A percentile compares a stretch with the other conserved stretches of the same genome.
Evolutionary conservation across 768 basidiomycete species (phyloP).

Genomic region (Collybiopsis confluens): DNA sequence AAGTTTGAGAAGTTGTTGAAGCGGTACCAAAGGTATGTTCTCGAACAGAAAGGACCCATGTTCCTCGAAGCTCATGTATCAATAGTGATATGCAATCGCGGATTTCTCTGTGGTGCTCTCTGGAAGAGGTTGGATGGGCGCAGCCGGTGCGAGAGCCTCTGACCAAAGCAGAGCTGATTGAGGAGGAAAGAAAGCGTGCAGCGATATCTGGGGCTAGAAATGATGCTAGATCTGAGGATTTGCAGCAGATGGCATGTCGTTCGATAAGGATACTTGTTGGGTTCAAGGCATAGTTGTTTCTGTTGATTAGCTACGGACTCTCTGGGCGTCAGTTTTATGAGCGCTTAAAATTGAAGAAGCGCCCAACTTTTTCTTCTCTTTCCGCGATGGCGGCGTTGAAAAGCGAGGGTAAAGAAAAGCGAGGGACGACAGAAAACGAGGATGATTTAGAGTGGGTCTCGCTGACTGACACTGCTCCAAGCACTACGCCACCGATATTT

Average conservation of each 20-base stretch:
- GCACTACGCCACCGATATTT: constrained; percentile 69
- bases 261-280: constrained; percentile 60
- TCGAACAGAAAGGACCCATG: too few species aligned
- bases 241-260: constrained; percentile 49
- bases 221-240: constrained; percentile 48
- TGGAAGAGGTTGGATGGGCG: constrained; percentile 54
- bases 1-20: constrained; percentile 59
- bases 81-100: constrained; percentile 64
- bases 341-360: constrained; percentile 5
- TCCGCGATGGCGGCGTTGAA: constrained; percentile 40
- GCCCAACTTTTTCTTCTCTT: constrained; percentile 1
- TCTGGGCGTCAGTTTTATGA: too few species aligned
- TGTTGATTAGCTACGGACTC: too few species aligned
- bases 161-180: constrained; percentile 65
- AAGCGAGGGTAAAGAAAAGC: too few species aligned
- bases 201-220: constrained; percentile 57
- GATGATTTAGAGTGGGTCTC: constrained; percentile 73
- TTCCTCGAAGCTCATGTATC: too few species aligned
- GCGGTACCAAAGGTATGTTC: constrained; percentile 48
- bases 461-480: constrained; percentile 65
- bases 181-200: constrained; percentile 59
- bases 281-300: constrained; percentile 36
- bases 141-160: constrained; percentile 58
- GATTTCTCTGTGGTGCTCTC: constrained; percentile 60
- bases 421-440: too few species aligned